phyloP scores from a whole-genome alignment of 495 filamentous ascomycete species.

The Hypoxylon subgilvum region DNA sequence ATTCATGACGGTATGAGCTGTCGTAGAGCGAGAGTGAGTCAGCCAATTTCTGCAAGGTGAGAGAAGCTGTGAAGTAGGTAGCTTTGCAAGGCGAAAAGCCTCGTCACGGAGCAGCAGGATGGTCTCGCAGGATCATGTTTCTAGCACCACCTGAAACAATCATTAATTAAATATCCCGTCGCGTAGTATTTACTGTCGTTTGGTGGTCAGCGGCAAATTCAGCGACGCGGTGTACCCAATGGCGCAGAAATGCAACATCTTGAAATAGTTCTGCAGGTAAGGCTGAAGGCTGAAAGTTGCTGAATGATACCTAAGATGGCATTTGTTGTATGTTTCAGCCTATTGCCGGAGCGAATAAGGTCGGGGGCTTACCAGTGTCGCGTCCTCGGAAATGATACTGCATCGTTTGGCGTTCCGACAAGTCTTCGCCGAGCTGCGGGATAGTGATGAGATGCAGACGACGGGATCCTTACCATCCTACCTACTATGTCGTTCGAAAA shows the following conservation, averaged over 20 bases:
- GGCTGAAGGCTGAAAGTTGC: conserved; percentile 34
- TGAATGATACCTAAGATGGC: conserved; percentile 3
- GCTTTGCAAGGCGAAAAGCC: background rate
- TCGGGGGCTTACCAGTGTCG: background rate
- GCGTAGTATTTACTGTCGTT: conserved; percentile 22
- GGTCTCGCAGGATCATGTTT: conserved; percentile 22
- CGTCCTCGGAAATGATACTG: too few relatives aligned
- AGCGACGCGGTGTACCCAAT: conserved; percentile 3
- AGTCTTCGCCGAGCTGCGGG: background rate
- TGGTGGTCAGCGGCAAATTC: conserved; percentile 25
- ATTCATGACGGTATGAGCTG: too few relatives aligned
- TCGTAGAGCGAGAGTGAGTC: too few relatives aligned
- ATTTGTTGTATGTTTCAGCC: background rate
- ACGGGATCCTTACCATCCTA: background rate
- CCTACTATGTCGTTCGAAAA: background rate
- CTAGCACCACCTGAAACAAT: conserved; percentile 36
- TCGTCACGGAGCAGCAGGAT: conserved; percentile 13
- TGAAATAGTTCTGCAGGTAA: conserved; percentile 29
- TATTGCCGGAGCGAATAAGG: background rate
- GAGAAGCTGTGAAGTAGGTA: too few relatives aligned
- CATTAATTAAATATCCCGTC: conserved; percentile 19
- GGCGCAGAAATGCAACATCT: conserved; percentile 15
- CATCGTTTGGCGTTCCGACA: background rate
- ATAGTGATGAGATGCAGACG: background rate
- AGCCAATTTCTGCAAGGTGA: too few relatives aligned